Base-by-base conservation (phyloP, 2,329 filamentous ascomycete genomes). In the Teratosphaeria epicoccoides region DNA sequence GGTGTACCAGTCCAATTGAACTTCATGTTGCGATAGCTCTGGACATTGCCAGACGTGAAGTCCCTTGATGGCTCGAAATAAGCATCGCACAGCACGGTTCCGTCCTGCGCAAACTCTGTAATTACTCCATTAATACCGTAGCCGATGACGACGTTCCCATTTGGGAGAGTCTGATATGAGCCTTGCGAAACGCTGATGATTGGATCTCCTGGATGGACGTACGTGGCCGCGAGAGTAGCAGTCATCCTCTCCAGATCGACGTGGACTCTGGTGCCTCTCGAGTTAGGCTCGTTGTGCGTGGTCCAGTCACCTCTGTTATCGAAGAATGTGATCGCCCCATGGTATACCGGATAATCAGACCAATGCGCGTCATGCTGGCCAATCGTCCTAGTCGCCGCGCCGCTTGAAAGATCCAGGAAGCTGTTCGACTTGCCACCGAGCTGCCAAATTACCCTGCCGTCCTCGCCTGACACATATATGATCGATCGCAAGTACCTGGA, bases 311-410 rank as follows among this genome's bases (percentile, higher is more conserved):
- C 75, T 20, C 71, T 68, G 61, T 80, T 79, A 54, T 78, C 74
- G 53, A 76, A 80, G 23, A 65, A 50, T 10, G 57, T 60, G 33
- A 65, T 50, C 57, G 56, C 55, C 51, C 65, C 52, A 20, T 62
- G 51, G 11, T 67, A 60, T 28, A 67, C 65, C 9, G 62, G 56
- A 14, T 33, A 47, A 46, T 77, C 64, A 20, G 71, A 61, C 50
- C 75, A 75, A 44, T 73, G 68, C 2, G 72, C 75, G 55, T 79
- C 68, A 54, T 79, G 76, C 60, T 80, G 77, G 57, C 71, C 78
- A 33, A 69, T 66, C 49, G 73, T 73, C 5, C 52, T 54, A n/a
- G 58, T 62, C 3, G 61, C 62, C 10, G 54, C 29, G 9, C 59
- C 59, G 12, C 63, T 61, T 11, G 58, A 60, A 1, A 65, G 54